These are phyloP conservation scores for Hibiscus trionum DNA, from an alignment of 345 rosid species.

Conservation along the genomic window DNA sequence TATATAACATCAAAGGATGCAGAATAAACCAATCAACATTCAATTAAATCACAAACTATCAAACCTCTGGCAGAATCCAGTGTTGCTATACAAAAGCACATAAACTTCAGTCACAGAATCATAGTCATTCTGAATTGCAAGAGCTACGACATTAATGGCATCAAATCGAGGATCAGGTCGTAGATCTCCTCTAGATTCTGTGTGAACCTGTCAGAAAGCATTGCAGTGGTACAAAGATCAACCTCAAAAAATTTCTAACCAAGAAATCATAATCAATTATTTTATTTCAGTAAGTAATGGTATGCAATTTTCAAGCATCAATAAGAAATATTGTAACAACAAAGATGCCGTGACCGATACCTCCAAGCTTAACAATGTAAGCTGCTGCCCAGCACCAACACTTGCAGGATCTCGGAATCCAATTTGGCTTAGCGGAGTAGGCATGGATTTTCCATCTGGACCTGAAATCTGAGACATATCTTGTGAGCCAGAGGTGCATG, in stretches of 20 bases:
- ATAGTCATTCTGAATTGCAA: conserved; percentile 63
- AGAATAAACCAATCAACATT: not conserved
- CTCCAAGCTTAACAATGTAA: conserved; percentile 84
- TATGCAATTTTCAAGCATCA: not conserved
- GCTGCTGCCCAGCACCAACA: conserved; percentile 90
- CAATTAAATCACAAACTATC: not conserved
- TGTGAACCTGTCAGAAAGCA: conserved; percentile 54
- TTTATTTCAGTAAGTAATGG: not conserved
- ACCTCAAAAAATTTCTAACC: not conserved
- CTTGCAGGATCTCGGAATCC: conserved; percentile 97
- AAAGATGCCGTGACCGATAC: conserved; percentile 27
- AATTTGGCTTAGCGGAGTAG: conserved; percentile 88
- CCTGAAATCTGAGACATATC: conserved; percentile 89
- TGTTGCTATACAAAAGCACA: conserved; percentile 49
- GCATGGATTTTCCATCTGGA: conserved; percentile 61
- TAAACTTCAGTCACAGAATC: conserved; percentile 34
- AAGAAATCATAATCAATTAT: not conserved
- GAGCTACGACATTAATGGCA: conserved; percentile 58
- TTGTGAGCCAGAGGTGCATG: conserved; percentile 26
- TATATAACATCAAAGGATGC: not conserved
- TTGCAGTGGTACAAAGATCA: conserved; percentile 8
- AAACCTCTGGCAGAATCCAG: conserved; percentile 46
- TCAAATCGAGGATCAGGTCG: conserved; percentile 86
- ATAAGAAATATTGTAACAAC: not conserved
- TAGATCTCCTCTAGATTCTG: conserved; percentile 83